Evolutionary conservation across 2,329 filamentous ascomycete genomes (phyloP).

Genomic region (Apiospora phragmitis): DNA sequence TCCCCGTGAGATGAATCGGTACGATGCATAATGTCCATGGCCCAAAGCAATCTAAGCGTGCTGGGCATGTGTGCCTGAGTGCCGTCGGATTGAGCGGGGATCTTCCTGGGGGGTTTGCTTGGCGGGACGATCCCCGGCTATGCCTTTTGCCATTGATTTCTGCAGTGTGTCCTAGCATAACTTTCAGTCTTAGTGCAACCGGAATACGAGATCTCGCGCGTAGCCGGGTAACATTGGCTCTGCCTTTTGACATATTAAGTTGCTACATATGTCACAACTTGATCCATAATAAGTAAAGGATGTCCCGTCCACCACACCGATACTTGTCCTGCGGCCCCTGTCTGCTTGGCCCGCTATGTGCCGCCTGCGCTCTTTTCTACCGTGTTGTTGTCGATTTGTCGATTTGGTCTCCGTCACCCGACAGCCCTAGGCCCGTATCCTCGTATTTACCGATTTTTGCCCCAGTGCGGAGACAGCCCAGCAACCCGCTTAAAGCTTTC

Average conservation of each 20-base stretch:
- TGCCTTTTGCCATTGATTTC: neutral
- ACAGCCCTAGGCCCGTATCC: neutral
- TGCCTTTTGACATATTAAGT: neutral
- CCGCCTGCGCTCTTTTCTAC: neutral
- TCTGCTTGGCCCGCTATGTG: neutral
- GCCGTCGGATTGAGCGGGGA: neutral
- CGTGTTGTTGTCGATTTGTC: neutral
- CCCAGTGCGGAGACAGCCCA: neutral
- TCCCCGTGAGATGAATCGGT: neutral
- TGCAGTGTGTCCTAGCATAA: constrained; percentile 1
- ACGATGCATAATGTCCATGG: neutral
- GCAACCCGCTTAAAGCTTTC: neutral
- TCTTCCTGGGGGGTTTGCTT: neutral
- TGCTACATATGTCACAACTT: neutral
- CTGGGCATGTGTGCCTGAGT: neutral
- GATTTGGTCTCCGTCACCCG: neutral
- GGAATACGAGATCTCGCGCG: constrained; percentile 1
- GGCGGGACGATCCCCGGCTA: neutral
- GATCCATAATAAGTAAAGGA: neutral
- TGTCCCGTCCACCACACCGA: neutral
- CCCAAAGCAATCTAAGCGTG: neutral
- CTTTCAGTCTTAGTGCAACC: neutral
- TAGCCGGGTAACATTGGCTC: neutral
- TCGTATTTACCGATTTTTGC: neutral
- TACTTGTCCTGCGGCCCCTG: neutral